Conservation (phyloP, 805 yeast species). For the Zygoascus ofunaensis region DNA sequence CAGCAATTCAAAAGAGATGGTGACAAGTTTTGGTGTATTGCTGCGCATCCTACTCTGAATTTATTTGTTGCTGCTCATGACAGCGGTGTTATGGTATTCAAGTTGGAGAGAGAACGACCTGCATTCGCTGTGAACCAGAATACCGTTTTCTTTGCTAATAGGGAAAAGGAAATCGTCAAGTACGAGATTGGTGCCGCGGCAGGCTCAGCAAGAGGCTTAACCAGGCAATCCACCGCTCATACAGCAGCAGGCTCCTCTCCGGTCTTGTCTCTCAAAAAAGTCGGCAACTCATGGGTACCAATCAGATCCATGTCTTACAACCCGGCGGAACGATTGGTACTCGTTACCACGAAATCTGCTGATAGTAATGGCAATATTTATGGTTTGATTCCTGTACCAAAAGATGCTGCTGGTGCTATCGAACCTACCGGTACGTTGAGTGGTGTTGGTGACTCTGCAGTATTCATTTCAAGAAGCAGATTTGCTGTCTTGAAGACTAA, state of each 20-base stretch:
- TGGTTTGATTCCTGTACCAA: constrained; percentile 69
- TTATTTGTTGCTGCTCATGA: constrained; percentile 96
- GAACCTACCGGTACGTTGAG: constrained; percentile 75
- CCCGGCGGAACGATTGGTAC: constrained; percentile 80
- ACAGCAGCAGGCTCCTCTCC: constrained; percentile 59
- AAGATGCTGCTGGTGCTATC: constrained; percentile 84
- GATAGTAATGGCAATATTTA: constrained; percentile 50
- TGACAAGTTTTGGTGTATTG: constrained; percentile 90
- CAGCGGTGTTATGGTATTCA: constrained; percentile 95
- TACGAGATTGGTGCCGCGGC: constrained; percentile 55
- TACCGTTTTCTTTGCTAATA: constrained; percentile 64
- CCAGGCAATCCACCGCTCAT: background rate
- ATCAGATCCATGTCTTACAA: constrained; percentile 80
- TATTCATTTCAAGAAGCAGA: constrained; percentile 90
- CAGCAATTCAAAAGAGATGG: constrained; percentile 89
- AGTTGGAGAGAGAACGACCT: constrained; percentile 94
- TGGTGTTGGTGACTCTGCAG: constrained; percentile 78
- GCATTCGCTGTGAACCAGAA: constrained; percentile 70
- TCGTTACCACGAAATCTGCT: constrained; percentile 59
- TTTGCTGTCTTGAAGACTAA: constrained; percentile 70
- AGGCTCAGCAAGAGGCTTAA: background rate
- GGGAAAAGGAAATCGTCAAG: constrained; percentile 76
- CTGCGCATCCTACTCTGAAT: constrained; percentile 83
- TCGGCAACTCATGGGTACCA: constrained; percentile 80
- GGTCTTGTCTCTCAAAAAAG: constrained; percentile 69